These are phyloP conservation scores for Klebsormidium nitens DNA, from an alignment of 139 green algal species.

Conservation along the genomic window DNA sequence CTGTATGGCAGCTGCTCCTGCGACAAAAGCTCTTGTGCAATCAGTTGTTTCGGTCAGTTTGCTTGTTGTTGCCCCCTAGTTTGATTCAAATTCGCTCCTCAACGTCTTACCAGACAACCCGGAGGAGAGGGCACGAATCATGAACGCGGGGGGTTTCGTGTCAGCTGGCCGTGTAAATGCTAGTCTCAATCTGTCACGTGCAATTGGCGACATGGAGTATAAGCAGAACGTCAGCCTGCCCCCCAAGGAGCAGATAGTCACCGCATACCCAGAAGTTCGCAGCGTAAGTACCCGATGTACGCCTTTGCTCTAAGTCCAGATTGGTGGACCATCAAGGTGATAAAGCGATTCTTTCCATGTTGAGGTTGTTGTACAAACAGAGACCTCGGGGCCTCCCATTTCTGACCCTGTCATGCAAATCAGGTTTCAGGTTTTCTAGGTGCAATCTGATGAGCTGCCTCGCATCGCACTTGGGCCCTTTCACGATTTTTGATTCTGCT, in stretches of 20 bases:
- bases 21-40: too few species aligned
- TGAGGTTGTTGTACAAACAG: neutral
- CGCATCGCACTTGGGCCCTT: too few species aligned
- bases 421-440: neutral
- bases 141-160: slow-evolving; percentile 42
- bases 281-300: neutral
- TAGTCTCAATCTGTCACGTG: slow-evolving; percentile 68
- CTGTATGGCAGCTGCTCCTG: too few species aligned
- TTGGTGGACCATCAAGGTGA: too few species aligned
- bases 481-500: too few species aligned
- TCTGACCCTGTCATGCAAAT: too few species aligned
- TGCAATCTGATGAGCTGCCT: neutral
- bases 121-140: slow-evolving; percentile 64
- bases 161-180: slow-evolving; percentile 70
- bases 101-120: slow-evolving; percentile 49
- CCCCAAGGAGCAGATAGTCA: slow-evolving; percentile 60
- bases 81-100: too few species aligned
- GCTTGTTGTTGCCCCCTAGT: too few species aligned
- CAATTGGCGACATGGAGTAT: slow-evolving; percentile 70
- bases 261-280: slow-evolving; percentile 46
- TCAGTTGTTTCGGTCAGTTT: too few species aligned
- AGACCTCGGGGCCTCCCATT: too few species aligned
- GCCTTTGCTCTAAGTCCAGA: too few species aligned
- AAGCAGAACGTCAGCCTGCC: slow-evolving; percentile 52
- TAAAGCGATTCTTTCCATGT: too few species aligned